Conservation (phyloP, 2,329 filamentous ascomycete species). For the Fusarium irregulare region DNA sequence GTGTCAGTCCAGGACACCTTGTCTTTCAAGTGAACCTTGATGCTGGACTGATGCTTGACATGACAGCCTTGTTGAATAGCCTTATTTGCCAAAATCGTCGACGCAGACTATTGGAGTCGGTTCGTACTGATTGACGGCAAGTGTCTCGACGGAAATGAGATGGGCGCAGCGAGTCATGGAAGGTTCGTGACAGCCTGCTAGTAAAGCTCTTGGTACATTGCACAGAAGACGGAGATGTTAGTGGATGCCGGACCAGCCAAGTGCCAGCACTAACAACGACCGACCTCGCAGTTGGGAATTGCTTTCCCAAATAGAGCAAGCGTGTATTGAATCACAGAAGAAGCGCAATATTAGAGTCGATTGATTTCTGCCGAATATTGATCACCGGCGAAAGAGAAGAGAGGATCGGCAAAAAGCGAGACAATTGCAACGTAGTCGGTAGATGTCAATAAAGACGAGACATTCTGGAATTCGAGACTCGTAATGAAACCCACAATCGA, state of each 20-base stretch:
- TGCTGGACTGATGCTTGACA: background rate
- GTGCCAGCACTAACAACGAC: slow-evolving; percentile 30
- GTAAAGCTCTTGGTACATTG: slow-evolving; percentile 24
- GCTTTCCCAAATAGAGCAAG: slow-evolving; percentile 6
- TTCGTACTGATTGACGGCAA: slow-evolving; percentile 16
- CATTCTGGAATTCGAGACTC: slow-evolving; percentile 24
- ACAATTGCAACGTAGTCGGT: background rate
- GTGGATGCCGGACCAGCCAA: slow-evolving; percentile 33
- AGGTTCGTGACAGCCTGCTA: slow-evolving; percentile 32
- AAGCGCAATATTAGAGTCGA: background rate
- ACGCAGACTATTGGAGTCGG: slow-evolving; percentile 32
- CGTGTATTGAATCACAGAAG: background rate
- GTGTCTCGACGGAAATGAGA: slow-evolving; percentile 37
- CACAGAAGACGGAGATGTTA: slow-evolving; percentile 27
- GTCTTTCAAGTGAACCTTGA: background rate
- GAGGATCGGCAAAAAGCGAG: slow-evolving; percentile 34
- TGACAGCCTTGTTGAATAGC: slow-evolving; percentile 26
- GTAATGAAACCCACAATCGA: slow-evolving; percentile 12
- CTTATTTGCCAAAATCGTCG: background rate
- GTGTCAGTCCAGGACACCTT: background rate
- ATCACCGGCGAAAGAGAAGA: background rate
- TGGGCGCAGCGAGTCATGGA: slow-evolving; percentile 39
- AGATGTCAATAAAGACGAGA: slow-evolving; percentile 3
- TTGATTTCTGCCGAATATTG: background rate
- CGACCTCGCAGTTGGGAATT: slow-evolving; percentile 7